Base-by-base conservation (phyloP, 163 green algal genomes). In the Coccomyxa subellipsoidea region DNA sequence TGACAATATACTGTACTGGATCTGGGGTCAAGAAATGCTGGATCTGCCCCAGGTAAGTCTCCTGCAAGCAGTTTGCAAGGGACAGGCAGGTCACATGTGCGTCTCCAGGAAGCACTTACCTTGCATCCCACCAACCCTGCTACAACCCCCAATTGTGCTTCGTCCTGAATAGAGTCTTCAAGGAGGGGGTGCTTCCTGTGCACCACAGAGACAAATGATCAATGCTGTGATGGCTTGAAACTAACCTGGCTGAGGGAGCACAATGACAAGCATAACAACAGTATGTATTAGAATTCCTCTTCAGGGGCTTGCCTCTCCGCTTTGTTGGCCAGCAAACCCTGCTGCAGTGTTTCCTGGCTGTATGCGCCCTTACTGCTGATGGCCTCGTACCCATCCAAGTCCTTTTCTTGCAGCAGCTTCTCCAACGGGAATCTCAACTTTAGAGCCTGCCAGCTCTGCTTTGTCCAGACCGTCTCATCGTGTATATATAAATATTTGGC, bases 381-480 rank as follows among this genome's bases (percentile, higher is more conserved):
- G 2, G 27, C 29, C 66, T 73, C 66, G 7, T 34, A 73, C 21
- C 29, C 27, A 25, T 40, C 12, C 27, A 40, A 77, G 3, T 29
- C 35, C 1, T 40, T 31, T 29, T 3, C 3, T n/a, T 39, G 9
- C 32, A 77, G 71, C 31, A 77, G 31, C 31, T 29, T 77, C 12
- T 77, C 71, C 3, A 40, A 7, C 2, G 71, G 71, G 71, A 77
- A 77, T 34, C 35, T 38, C 4, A 77, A 7, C 71, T 77, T 77
- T 10, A 77, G 23, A 31, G 18, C 34, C 32, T 31, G 32, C 71
- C 71, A 77, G 32, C 34, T 77, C 35, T 39, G 34, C 32, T 77
- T 77, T 47, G 71, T 77, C 71, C 71, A 77, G 23, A 40, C 35
- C 71, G 32, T 38, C 35, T 77, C 71, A 40, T 77, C 71, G 66